These are phyloP conservation scores for Mycena albidolilacea DNA, from an alignment of 768 basidiomycete genomes.

Conservation along the genomic window DNA sequence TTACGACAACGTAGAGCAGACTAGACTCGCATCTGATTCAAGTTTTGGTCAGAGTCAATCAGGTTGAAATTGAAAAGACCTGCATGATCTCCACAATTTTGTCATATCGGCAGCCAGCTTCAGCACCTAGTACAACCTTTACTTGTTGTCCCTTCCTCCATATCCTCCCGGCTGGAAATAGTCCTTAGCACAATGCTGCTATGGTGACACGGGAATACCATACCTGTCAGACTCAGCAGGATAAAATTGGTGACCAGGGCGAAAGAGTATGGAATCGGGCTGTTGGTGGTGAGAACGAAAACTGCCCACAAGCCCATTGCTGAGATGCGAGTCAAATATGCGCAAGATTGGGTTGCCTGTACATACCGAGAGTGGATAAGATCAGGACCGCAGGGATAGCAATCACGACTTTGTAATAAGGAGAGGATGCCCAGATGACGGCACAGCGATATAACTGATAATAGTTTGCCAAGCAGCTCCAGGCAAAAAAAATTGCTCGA, in stretches of 20 bases:
- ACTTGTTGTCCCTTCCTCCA: slow-evolving; percentile 8
- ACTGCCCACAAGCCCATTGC: neutral
- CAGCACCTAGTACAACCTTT: neutral
- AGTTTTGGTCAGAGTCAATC: neutral
- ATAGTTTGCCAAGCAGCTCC: neutral
- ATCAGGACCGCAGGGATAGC: neutral
- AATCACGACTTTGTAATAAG: neutral
- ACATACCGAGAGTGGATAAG: slow-evolving; percentile 5
- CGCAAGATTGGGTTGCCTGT: neutral
- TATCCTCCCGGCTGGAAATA: slow-evolving; percentile 14
- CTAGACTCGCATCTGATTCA: slow-evolving; percentile 25
- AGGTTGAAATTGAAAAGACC: neutral
- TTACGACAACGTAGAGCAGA: slow-evolving; percentile 6
- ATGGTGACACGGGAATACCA: too few species aligned
- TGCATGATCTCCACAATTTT: slow-evolving; percentile 6
- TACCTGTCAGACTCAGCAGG: slow-evolving; percentile 14
- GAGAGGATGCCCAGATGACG: slow-evolving; percentile 12
- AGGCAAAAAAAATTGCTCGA: neutral
- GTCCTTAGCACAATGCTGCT: neutral
- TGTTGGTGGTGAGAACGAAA: neutral
- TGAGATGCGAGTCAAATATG: neutral
- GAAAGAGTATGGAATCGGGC: neutral
- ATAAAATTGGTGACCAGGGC: slow-evolving; percentile 18
- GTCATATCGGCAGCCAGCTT: neutral
- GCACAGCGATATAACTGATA: slow-evolving; percentile 16